phyloP scores from a whole-genome alignment of 306 rosid species.

The Delonix regia region DNA sequence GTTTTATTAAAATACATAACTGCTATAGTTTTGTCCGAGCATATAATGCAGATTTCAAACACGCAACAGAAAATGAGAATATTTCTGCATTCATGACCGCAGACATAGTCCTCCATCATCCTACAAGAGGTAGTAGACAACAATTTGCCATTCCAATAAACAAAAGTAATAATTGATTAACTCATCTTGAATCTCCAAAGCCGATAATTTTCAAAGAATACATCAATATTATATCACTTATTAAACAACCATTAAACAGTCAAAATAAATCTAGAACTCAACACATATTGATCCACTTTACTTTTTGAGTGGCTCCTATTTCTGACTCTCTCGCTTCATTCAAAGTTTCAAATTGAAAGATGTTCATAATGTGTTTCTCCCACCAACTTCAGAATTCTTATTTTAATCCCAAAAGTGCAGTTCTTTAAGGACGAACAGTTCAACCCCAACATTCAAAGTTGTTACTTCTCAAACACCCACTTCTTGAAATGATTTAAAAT shows the following conservation, averaged over 20 bases:
- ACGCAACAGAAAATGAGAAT: no score
- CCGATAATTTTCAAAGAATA: not conserved
- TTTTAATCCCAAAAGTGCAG: slow-evolving; percentile 23
- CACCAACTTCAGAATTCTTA: not conserved
- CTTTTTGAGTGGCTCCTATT: not conserved
- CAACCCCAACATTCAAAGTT: slow-evolving; percentile 28
- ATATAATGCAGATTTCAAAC: no score
- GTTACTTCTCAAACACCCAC: slow-evolving; percentile 30
- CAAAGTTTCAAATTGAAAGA: not conserved
- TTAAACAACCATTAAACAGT: not conserved
- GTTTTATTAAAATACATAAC: no score
- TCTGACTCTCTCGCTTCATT: slow-evolving; percentile 8
- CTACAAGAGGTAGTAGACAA: no score
- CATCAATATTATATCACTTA: not conserved
- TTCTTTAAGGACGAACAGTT: not conserved
- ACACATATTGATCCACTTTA: not conserved
- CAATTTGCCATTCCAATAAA: not conserved
- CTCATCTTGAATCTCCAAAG: not conserved
- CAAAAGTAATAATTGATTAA: not conserved
- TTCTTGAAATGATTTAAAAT: slow-evolving; percentile 8
- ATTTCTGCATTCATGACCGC: not conserved
- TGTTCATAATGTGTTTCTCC: slow-evolving; percentile 11
- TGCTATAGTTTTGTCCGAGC: no score
- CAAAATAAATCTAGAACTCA: not conserved
- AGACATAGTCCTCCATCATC: no score